Evolutionary conservation across 192 early-diverging fungal genomes (phyloP), one percentile per base, ranked within the genome.

Genomic region (Backusella westeae): DNA sequence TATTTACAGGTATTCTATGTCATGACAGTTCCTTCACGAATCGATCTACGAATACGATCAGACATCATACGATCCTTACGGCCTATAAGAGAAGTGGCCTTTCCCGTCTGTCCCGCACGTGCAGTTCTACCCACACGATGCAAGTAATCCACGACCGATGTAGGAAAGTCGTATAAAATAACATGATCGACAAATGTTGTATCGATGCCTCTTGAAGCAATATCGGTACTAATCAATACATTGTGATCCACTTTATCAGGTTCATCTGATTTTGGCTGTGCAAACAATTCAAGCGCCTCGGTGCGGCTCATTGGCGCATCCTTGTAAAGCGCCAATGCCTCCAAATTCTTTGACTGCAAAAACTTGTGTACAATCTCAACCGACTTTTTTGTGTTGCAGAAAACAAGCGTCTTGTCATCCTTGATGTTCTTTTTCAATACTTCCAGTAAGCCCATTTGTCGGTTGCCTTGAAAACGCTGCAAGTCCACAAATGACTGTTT

Each of bases 121-220:
- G 94, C 97, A 0, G 97, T 97, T 17, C 97, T 84, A 0, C 97
- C 97, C 2, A 94, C 87, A 21, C 97, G 91, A 80, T 99, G 97
- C 69, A 99, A 73, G 80, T 97, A 98, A 82, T 98, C 95, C 26
- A 97, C 92, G 0, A 93, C 91, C 0, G 93, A 95, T 5, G 91
- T 90, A 0, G 97, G 97, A 79, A 98, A 96, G 63, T 98, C 96
- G 75, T 93, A 96, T 59, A 96, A 75, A 6, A 98, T 84, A 12
- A 98, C 95, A 82, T 97, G 97, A 34, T 92, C 87, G 6, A 96
- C 95, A 67, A 90, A 90, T 32, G 90, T 91, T 21, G 95, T 96
- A 72, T 98, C 97, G 35, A 98, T 82, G 0, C 97, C 97, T 36
- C 97, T 87, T 6, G 94, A 95, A 1, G 93, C 95, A 74, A 97